Conservation (phyloP, 2,329 filamentous ascomycete species). For the Hyphodiscus sp. region DNA sequence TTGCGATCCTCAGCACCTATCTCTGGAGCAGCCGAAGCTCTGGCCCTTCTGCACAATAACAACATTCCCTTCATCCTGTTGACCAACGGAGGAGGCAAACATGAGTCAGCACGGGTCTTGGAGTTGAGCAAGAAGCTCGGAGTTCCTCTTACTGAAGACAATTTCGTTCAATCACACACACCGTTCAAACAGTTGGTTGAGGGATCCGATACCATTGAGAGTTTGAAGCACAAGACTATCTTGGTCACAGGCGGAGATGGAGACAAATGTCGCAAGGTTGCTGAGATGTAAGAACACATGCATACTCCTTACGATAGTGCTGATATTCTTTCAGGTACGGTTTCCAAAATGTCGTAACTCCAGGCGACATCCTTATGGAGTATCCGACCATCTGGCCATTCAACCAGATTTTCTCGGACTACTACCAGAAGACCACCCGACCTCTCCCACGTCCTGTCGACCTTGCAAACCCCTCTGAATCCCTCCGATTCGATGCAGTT, state of each 20-base stretch:
- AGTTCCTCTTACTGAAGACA: slow-evolving; percentile 56
- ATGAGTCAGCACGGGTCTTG: slow-evolving; percentile 65
- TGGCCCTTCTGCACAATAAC: slow-evolving; percentile 65
- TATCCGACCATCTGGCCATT: slow-evolving; percentile 80
- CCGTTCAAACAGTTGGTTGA: slow-evolving; percentile 70
- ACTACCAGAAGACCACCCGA: slow-evolving; percentile 53
- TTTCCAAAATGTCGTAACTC: slow-evolving; percentile 76
- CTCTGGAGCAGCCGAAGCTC: slow-evolving; percentile 67
- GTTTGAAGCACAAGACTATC: slow-evolving; percentile 59
- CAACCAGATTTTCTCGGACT: slow-evolving; percentile 54
- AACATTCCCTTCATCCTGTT: slow-evolving; percentile 87
- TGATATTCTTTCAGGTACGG: slow-evolving; percentile 47
- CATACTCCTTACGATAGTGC: background rate
- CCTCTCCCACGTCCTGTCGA: slow-evolving; percentile 47
- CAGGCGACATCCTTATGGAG: slow-evolving; percentile 72
- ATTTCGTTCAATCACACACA: slow-evolving; percentile 87
- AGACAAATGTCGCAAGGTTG: slow-evolving; percentile 47
- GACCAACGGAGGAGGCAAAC: slow-evolving; percentile 89
- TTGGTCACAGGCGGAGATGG: slow-evolving; percentile 59
- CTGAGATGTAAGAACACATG: slow-evolving; percentile 41
- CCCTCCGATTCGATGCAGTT: slow-evolving; percentile 78
- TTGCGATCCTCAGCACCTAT: slow-evolving; percentile 75
- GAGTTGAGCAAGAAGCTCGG: slow-evolving; percentile 63
- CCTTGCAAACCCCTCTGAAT: slow-evolving; percentile 36
- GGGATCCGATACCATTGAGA: slow-evolving; percentile 44